These are phyloP conservation scores for Voacanga thouarsii DNA, from an alignment of 257 asterid genomes.

Conservation along the genomic window DNA sequence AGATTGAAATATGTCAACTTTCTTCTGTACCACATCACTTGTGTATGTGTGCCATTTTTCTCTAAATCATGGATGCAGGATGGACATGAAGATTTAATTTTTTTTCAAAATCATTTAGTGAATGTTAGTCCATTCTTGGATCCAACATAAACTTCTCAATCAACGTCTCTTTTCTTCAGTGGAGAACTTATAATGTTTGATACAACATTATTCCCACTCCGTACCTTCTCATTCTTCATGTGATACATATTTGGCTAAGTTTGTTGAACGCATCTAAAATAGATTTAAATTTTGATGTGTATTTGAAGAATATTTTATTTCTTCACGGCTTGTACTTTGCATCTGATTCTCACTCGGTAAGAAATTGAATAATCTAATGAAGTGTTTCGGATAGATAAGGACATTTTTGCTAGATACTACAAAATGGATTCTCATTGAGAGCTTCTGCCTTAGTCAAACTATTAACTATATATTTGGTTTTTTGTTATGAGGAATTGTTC, in stretches of 20 bases:
- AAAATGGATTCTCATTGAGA: not conserved
- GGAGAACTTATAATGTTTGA: not conserved
- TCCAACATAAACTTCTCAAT: not conserved
- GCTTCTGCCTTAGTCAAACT: too few species aligned
- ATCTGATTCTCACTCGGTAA: not conserved
- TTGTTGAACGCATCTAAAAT: not conserved
- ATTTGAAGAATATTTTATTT: not conserved
- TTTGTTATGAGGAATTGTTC: too few species aligned
- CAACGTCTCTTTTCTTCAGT: not conserved
- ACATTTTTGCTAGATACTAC: not conserved
- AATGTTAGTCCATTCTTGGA: not conserved
- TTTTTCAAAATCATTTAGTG: not conserved
- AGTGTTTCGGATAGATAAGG: not conserved
- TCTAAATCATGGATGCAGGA: not conserved
- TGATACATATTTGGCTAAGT: not conserved
- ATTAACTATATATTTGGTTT: too few species aligned
- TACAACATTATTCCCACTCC: not conserved
- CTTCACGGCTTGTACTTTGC: not conserved
- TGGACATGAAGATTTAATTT: not conserved
- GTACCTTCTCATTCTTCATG: not conserved
- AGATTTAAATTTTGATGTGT: not conserved
- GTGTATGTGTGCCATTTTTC: not conserved
- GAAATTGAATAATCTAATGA: not conserved
- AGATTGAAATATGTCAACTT: not conserved
- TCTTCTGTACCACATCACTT: not conserved